Percentiles rank a stretch among this genome's conserved stretches.
phyloP scores from a whole-genome alignment of 371 early-diverging fungal species.

The Dinochytrium kinnereticum region DNA sequence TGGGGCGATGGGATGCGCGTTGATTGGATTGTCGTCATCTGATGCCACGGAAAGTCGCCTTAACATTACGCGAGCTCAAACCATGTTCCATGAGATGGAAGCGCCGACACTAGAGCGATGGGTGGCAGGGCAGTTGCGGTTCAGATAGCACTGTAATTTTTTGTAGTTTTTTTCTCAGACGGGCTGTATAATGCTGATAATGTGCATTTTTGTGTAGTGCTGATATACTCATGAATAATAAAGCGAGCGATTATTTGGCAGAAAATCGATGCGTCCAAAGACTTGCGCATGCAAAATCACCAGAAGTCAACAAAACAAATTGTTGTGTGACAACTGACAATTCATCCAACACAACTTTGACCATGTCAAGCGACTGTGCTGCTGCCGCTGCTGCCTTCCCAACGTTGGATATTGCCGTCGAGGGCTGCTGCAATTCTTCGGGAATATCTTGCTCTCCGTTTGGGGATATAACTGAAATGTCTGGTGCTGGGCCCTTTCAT shows the following conservation, averaged over 20 bases:
- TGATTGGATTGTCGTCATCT: background rate
- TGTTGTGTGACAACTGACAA: no score
- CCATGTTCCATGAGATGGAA: background rate
- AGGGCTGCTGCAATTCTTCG: background rate
- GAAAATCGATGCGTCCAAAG: no score
- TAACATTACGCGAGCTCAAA: background rate
- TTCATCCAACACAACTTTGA: background rate
- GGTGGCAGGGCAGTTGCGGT: background rate
- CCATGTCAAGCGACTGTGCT: background rate
- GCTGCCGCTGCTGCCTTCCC: background rate
- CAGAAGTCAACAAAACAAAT: no score
- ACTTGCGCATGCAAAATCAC: no score
- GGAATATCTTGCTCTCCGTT: background rate
- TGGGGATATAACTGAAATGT: background rate
- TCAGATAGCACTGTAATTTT: background rate
- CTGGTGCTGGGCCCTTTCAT: background rate
- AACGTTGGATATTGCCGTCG: background rate
- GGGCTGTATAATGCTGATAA: no score
- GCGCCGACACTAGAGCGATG: background rate
- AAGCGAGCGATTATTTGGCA: no score
- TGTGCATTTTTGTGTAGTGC: no score
- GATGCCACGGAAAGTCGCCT: background rate
- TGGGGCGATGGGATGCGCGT: background rate
- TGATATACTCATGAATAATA: no score
- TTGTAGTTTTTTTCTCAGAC: no score